Base-by-base conservation (phyloP, 768 basidiomycete species). In the Podaxis sp. region DNA sequence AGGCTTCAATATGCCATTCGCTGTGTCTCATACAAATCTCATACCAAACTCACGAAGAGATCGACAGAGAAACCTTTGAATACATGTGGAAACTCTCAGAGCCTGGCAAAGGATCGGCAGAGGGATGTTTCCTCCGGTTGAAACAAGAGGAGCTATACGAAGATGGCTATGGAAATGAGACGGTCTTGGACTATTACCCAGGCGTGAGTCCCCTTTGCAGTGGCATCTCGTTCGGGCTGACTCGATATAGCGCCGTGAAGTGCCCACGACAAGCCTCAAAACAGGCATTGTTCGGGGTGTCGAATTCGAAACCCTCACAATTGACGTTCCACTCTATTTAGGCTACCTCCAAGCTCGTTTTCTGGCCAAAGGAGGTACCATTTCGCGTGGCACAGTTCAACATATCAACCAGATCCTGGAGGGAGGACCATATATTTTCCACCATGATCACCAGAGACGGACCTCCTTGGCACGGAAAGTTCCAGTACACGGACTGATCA, bases 61-160 rank as follows among this genome's bases (percentile, higher is more conserved):
- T 91, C 66, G 89, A 92, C 68, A 72, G 76, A 56, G 86, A 86
- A 58, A 92, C 90, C 0, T 92, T 93, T 71, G 72, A 83, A 26
- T 79, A 73, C 4, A 86, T 93, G 84, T 90, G 88, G 87, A 74
- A 80, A 46, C 75, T 93, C 64, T 92, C 91, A 2, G 80, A 76
- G 8, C 84, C 84, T 0, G 84, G 82, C 2, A 75, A 78, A 19
- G 73, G 76, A 5, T n/a, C 30, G 12, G 80, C 82, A 0, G 85
- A 90, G 54, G 73, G 80, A 8, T 87, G 85, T 65, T 91, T 93
- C 77, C 71, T 91, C 46, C 83, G 90, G 26, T 68, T 89, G 12
- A 74, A 74, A 0, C 85, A 92, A 63, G 82, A 79, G 0, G 87
- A 92, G 68, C 87, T 83, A 67, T 84, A 79, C 65, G 68, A 68